Percentiles rank a stretch among this genome's conserved stretches.
phyloP scores from a whole-genome alignment of 140 eudicot genomes.

The Eryngium alpinum region DNA sequence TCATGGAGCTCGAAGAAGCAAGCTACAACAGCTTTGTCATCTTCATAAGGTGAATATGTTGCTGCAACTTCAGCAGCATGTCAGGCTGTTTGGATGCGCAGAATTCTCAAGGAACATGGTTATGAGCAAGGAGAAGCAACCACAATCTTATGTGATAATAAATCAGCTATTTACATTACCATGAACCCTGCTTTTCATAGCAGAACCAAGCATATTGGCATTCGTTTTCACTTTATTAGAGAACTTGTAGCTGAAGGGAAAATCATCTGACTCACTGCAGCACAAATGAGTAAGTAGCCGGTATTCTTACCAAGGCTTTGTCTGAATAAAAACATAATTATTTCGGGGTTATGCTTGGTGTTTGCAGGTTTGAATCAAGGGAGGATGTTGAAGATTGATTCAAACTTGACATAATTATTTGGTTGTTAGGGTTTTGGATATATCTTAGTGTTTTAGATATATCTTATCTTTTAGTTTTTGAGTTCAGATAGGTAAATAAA shows the following conservation, averaged over 20 bases:
- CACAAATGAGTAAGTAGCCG: background rate
- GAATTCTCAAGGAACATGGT: background rate
- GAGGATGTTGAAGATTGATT: background rate
- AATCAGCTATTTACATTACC: background rate
- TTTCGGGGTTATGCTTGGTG: background rate
- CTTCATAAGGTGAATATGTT: background rate
- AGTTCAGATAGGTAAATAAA: no score
- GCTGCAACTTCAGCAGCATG: background rate
- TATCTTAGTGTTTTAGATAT: no score
- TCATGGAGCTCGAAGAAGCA: background rate
- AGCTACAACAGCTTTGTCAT: background rate
- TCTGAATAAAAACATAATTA: background rate
- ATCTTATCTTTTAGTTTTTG: no score
- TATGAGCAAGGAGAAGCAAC: background rate
- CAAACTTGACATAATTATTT: no score
- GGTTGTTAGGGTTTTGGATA: no score
- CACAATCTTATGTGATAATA: background rate
- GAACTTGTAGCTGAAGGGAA: background rate
- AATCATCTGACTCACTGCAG: background rate
- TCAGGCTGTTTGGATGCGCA: background rate
- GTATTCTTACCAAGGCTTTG: background rate
- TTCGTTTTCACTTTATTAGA: background rate
- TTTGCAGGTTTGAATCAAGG: background rate
- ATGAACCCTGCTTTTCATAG: background rate
- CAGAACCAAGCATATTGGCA: background rate